Conservation (phyloP, 495 filamentous ascomycete genomes). For the Saxophila tyrrhenica region DNA sequence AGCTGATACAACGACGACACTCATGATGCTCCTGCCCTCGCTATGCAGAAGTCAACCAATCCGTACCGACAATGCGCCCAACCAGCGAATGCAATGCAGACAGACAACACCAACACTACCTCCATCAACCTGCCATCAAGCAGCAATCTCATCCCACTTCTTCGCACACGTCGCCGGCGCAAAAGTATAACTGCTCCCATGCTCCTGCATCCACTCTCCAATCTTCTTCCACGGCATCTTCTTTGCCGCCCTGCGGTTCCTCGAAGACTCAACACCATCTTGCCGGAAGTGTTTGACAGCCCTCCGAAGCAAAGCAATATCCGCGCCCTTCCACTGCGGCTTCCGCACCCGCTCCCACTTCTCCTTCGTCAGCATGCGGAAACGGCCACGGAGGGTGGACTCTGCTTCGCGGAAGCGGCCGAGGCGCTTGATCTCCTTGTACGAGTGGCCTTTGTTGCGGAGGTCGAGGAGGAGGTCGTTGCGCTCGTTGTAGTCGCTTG, state of each 20-base stretch:
- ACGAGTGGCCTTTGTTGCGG: slow-evolving; percentile 58
- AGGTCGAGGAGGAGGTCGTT: slow-evolving; percentile 55
- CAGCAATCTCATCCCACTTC: slow-evolving; percentile 43
- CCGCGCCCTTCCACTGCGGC: slow-evolving; percentile 62
- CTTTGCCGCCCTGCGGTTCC: slow-evolving; percentile 11
- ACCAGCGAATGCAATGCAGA: neutral
- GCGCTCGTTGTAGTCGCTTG: neutral
- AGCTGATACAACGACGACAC: neutral
- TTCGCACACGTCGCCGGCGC: slow-evolving; percentile 82
- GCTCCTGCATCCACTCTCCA: slow-evolving; percentile 52
- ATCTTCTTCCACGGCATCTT: slow-evolving; percentile 79
- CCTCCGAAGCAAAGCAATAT: slow-evolving; percentile 36
- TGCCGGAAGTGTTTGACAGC: slow-evolving; percentile 1
- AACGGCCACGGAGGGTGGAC: slow-evolving; percentile 74
- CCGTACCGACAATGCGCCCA: neutral
- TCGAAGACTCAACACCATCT: neutral
- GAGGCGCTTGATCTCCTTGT: slow-evolving; percentile 60
- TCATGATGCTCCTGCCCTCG: neutral
- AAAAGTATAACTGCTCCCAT: slow-evolving; percentile 75
- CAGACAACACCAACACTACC: neutral
- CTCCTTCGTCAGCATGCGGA: slow-evolving; percentile 65
- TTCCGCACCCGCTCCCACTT: slow-evolving; percentile 64
- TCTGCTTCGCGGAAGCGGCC: slow-evolving; percentile 68
- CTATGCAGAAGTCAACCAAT: neutral
- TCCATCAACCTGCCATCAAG: neutral